Evolutionary conservation across 2,329 filamentous ascomycete genomes (phyloP).

Genomic region (Xylaria polymorpha): DNA sequence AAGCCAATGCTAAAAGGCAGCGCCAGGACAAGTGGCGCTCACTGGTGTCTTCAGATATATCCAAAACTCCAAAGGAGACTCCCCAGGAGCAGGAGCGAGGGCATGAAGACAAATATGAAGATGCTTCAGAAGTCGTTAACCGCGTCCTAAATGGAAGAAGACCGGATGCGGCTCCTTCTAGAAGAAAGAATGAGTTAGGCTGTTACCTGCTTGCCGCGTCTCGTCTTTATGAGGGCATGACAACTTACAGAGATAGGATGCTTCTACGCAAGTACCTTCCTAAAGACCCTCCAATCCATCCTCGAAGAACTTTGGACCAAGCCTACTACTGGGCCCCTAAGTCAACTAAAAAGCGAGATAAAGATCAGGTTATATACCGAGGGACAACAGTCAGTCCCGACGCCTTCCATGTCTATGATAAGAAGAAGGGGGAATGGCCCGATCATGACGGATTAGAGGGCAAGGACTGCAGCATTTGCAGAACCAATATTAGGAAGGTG

Average conservation of each 20-base stretch:
- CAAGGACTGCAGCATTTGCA: constrained; percentile 22
- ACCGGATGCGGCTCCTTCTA: constrained; percentile 21
- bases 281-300: constrained; percentile 54
- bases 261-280: constrained; percentile 52
- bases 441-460: constrained; percentile 7
- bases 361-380: constrained; percentile 58
- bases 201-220: constrained; percentile 51
- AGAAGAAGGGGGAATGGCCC: background rate
- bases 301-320: constrained; percentile 60
- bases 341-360: constrained; percentile 55
- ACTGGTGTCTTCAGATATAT: background rate
- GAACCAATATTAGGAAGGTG: constrained; percentile 26
- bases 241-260: constrained; percentile 51
- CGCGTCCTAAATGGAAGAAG: background rate
- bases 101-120: constrained; percentile 5
- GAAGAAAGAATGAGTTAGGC: constrained; percentile 40
- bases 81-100: background rate
- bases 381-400: constrained; percentile 46
- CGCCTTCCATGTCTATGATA: constrained; percentile 43
- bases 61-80: background rate
- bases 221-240: constrained; percentile 53
- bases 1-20: background rate
- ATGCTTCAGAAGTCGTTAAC: background rate
- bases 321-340: constrained; percentile 57
- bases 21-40: background rate